phyloP scores from a whole-genome alignment of 2,329 filamentous ascomycete species.

The Colletotrichum orchidophilum region DNA sequence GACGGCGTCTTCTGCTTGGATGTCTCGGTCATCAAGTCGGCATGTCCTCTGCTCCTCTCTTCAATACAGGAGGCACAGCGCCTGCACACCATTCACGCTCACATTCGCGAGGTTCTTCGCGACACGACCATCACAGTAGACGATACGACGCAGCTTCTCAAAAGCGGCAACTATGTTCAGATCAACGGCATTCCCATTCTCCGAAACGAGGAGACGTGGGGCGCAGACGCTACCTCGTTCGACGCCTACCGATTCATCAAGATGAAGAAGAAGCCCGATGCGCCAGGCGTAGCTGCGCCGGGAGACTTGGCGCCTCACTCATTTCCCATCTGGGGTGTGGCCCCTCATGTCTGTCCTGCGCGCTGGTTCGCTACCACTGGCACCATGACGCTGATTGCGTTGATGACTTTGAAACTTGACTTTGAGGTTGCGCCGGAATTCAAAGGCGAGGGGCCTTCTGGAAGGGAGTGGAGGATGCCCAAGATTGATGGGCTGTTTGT shows the following conservation, averaged over 20 bases:
- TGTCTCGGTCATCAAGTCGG: conserved; percentile 42
- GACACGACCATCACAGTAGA: conserved; percentile 43
- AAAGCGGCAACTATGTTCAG: conserved; percentile 44
- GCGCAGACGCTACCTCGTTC: conserved; percentile 39
- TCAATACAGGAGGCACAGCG: conserved; percentile 49
- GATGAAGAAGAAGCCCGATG: not conserved
- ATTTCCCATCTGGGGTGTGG: conserved; percentile 7
- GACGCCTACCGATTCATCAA: conserved; percentile 41
- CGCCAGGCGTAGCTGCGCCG: not conserved
- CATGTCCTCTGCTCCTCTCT: conserved; percentile 47
- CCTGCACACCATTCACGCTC: conserved; percentile 37
- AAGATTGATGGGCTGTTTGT: not conserved
- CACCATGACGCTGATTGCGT: conserved; percentile 7
- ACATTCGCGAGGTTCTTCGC: conserved; percentile 42
- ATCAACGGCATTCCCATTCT: conserved; percentile 41
- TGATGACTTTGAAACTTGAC: conserved; percentile 13
- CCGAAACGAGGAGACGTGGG: conserved; percentile 37
- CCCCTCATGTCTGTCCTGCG: conserved; percentile 16
- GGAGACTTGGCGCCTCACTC: conserved; percentile 10
- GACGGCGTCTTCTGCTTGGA: conserved; percentile 39
- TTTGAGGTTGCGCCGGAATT: not conserved
- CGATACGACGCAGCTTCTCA: conserved; percentile 46
- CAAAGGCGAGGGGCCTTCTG: not conserved
- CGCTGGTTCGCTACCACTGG: conserved; percentile 19
- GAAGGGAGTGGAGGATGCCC: not conserved